Conservation (phyloP, 2,329 filamentous ascomycete genomes). For the Daldinia eschscholtzii region DNA sequence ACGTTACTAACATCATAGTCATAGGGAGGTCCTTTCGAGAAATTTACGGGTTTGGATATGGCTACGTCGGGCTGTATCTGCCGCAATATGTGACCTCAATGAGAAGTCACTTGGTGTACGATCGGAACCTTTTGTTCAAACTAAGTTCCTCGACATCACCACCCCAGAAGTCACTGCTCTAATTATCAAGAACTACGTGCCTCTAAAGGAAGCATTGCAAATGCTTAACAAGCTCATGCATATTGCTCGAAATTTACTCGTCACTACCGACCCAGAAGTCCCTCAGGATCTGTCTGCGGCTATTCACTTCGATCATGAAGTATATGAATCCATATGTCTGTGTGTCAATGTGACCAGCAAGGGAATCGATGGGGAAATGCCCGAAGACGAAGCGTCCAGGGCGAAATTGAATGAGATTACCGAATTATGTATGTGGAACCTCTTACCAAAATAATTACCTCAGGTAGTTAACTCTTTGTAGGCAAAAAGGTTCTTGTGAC, state of each 20-base stretch:
- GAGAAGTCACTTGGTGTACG: conserved; percentile 70
- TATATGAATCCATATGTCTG: conserved; percentile 74
- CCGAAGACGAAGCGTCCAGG: conserved; percentile 68
- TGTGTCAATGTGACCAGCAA: conserved; percentile 77
- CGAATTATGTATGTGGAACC: conserved; percentile 67
- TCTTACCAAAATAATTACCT: not conserved
- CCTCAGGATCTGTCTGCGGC: conserved; percentile 75
- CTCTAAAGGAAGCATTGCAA: conserved; percentile 72
- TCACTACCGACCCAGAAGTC: conserved; percentile 73
- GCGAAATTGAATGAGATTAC: conserved; percentile 72
- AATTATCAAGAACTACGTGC: conserved; percentile 72
- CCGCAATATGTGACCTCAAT: conserved; percentile 71
- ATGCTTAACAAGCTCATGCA: conserved; percentile 76
- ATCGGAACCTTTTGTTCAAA: conserved; percentile 65
- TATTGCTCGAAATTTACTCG: conserved; percentile 73
- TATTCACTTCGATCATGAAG: conserved; percentile 74
- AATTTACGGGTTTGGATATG: conserved; percentile 76
- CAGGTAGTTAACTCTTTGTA: conserved; percentile 47
- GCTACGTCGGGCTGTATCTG: conserved; percentile 71
- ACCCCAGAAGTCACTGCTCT: conserved; percentile 72
- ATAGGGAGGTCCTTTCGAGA: conserved; percentile 69
- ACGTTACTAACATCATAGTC: conserved; percentile 6
- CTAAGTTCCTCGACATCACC: conserved; percentile 65
- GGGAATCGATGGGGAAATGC: conserved; percentile 73
- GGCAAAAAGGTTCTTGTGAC: conserved; percentile 76